Percentiles rank a stretch among this genome's conserved stretches.
phyloP scores from a whole-genome alignment of 306 rosid genomes.

The Alnus rubra region DNA sequence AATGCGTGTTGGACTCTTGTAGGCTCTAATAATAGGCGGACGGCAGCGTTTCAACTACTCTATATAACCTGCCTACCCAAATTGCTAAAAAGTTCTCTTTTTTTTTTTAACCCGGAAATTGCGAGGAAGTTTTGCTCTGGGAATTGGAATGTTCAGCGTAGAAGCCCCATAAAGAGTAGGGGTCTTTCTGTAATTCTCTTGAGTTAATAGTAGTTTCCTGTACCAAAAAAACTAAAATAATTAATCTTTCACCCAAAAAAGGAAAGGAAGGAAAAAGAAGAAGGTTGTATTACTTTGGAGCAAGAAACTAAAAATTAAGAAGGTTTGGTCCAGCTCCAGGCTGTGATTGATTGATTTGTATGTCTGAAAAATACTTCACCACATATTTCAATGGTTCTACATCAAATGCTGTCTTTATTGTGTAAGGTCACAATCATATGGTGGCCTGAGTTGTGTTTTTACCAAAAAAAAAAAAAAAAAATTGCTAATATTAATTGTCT shows the following conservation, averaged over 20 bases:
- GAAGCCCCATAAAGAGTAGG: no score
- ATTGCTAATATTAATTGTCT: no score
- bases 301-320: background rate
- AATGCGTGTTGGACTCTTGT: background rate
- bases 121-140: background rate
- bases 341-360: background rate
- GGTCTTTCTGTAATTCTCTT: no score
- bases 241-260: background rate
- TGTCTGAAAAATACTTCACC: background rate
- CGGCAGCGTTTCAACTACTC: constrained; percentile 9
- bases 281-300: background rate
- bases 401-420: no score
- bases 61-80: constrained; percentile 17
- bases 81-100: background rate
- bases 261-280: background rate
- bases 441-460: no score
- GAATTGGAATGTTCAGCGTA: background rate
- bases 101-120: background rate
- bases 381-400: background rate
- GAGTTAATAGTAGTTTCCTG: no score
- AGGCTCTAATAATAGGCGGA: constrained; percentile 6
- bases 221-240: background rate
- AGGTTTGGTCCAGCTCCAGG: background rate
- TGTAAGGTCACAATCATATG: no score
- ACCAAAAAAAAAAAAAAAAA: no score